Percentiles rank a stretch among this genome's conserved stretches.
These are phyloP conservation scores for Phytophthora tubulina DNA, from an alignment of 352 stramenopile genomes.

Conservation along the genomic window DNA sequence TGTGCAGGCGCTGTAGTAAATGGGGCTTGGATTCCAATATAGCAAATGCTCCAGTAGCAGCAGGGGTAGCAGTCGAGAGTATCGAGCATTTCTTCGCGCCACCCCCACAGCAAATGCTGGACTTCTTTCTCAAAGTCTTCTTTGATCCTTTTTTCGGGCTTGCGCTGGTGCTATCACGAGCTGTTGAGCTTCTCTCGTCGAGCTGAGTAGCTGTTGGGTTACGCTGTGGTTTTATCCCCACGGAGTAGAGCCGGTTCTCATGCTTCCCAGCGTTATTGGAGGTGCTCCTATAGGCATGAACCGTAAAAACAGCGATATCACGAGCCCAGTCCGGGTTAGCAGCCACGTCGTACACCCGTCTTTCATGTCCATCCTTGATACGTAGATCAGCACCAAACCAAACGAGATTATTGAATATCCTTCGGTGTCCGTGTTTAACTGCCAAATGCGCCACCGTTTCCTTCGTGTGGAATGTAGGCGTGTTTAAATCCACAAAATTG, in stretches of 20 bases:
- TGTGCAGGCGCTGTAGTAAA: too few relatives aligned
- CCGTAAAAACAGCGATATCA: conserved; percentile 14
- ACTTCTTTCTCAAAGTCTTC: too few relatives aligned
- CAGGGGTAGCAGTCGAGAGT: too few relatives aligned
- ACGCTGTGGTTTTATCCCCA: neutral
- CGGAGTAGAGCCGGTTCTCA: neutral
- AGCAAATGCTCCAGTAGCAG: too few relatives aligned
- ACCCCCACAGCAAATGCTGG: too few relatives aligned
- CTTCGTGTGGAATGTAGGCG: conserved; percentile 30
- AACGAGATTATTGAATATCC: conserved; percentile 19
- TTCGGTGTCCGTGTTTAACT: conserved; percentile 27
- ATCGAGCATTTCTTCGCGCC: too few relatives aligned
- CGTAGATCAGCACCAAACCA: conserved; percentile 26
- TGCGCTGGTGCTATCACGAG: neutral
- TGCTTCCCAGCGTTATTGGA: neutral
- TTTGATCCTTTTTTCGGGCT: too few relatives aligned
- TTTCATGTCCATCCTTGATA: conserved; percentile 16
- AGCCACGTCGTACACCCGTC: conserved; percentile 22
- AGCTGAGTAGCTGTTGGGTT: neutral
- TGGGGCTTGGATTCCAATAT: too few relatives aligned
- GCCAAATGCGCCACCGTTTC: conserved; percentile 39
- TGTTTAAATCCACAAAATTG: conserved; percentile 39
- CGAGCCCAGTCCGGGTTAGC: conserved; percentile 8
- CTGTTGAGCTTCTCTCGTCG: neutral
- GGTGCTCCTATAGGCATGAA: neutral